Percentiles rank a stretch among this genome's conserved stretches.
These are phyloP conservation scores for Schoenoplectus triqueter DNA, from an alignment of 202 grass and related monocot species.

Conservation along the genomic window DNA sequence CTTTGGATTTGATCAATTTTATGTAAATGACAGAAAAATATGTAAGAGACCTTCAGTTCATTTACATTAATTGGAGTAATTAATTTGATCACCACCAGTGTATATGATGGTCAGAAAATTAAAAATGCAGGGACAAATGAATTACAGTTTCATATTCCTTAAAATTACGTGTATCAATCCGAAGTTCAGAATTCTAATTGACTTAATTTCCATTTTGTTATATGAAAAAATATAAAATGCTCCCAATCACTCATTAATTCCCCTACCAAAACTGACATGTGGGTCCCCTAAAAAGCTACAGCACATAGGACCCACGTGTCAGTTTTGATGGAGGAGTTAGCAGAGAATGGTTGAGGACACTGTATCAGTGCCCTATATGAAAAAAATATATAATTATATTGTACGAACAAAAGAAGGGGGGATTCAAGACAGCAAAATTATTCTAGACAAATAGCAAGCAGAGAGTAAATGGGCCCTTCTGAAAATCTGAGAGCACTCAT, in stretches of 20 bases:
- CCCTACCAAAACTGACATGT: no score
- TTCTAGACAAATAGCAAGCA: conserved; percentile 25
- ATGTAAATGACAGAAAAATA: not conserved
- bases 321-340: no score
- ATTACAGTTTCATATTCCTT: not conserved
- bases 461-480: conserved; percentile 13
- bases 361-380: no score
- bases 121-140: not conserved
- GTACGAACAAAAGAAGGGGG: not conserved
- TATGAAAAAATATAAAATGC: not conserved
- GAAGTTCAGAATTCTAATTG: not conserved
- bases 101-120: not conserved
- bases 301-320: no score
- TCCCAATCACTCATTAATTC: no score
- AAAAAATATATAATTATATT: not conserved
- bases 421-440: conserved; percentile 2
- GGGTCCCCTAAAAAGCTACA: no score
- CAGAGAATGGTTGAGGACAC: no score
- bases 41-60: not conserved
- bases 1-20: not conserved
- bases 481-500: conserved; percentile 31
- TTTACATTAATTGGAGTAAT: not conserved
- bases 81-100: not conserved
- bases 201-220: not conserved
- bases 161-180: not conserved